Evolutionary conservation across 129 eudicot genomes (phyloP).

Genomic region (Lactuca sativa): DNA sequence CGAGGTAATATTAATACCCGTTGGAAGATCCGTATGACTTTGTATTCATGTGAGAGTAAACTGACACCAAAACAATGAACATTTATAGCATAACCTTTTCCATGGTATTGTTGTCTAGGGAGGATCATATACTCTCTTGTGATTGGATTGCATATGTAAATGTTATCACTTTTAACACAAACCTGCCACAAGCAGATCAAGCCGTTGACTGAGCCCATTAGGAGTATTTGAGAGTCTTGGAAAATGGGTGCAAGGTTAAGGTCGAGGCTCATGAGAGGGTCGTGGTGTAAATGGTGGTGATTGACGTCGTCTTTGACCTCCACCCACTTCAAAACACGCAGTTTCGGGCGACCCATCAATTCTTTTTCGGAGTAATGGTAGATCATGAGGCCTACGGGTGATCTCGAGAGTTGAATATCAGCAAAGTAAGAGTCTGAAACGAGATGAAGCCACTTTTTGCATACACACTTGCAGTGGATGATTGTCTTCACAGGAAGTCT

Average conservation of each 20-base stretch:
- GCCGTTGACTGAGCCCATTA: too few relatives aligned
- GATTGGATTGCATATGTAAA: too few relatives aligned
- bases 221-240: too few relatives aligned
- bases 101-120: slow-evolving; percentile 10
- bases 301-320: slow-evolving; percentile 26
- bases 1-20: background rate
- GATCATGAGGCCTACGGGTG: slow-evolving; percentile 31
- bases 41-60: slow-evolving; percentile 19
- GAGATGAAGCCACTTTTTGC: too few relatives aligned
- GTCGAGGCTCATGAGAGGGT: slow-evolving; percentile 18
- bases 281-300: slow-evolving; percentile 13
- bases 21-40: slow-evolving; percentile 36
- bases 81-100: background rate
- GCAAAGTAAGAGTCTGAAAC: too few relatives aligned
- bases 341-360: background rate
- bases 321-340: slow-evolving; percentile 14
- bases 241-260: slow-evolving; percentile 11
- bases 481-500: too few relatives aligned
- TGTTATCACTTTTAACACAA: too few relatives aligned
- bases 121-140: slow-evolving; percentile 19
- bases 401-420: slow-evolving; percentile 27
- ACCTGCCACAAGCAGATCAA: too few relatives aligned
- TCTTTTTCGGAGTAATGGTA: slow-evolving; percentile 1
- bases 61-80: slow-evolving; percentile 27
- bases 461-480: too few relatives aligned